Evolutionary conservation across 2,329 filamentous ascomycete genomes (phyloP), one percentile per base, ranked within the genome.

Genomic region (Onygena corvina): DNA sequence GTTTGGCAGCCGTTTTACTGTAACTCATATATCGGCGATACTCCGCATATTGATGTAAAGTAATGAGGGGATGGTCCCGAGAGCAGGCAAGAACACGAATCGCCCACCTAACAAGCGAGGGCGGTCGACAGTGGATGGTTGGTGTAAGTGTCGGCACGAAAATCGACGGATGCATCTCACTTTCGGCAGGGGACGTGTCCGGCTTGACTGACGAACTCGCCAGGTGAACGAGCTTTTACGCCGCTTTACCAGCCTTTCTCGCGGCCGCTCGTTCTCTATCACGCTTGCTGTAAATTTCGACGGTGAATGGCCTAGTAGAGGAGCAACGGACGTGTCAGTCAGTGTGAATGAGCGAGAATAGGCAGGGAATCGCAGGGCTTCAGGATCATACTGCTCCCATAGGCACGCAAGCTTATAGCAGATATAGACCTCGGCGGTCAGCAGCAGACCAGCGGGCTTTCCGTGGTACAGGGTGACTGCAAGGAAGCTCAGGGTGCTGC

Each of bases 401-500:
- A 74, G 73, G 62, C 94, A 74, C 8, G 90, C 90, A 54, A 94
- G 68, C 62, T 81, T 72, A 68, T 96, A 96, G 50, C 87, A 79
- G 21, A 83, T 60, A 57, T 84, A 77, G 11, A 95, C 89, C 70
- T 85, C 75, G 12, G 66, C 72, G 0, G 86, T 88, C 59, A 95
- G 66, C 46, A 90, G 60, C 31, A 96, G 58, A 1, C 92, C 92
- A 0, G 90, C 92, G 0, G 88, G 88, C 70, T 88, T 92, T 49
- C 86, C 88, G 61, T 81, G 87, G 64, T 86, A 79, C 51, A 98
- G 69, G 3, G 90, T 86, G 1, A 84, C 85, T 20, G 86, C 92
- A 50, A 96, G 70, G 70, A 98, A 98, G 70, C 84, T 90, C 76
- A 94, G 76, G 20, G 90, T 92, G 54, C 83, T 87, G 51, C 92